Evolutionary conservation across 2,329 filamentous ascomycete species (phyloP), one percentile per base, ranked within the genome.

Genomic region (Pseudofabraea citricarpa): DNA sequence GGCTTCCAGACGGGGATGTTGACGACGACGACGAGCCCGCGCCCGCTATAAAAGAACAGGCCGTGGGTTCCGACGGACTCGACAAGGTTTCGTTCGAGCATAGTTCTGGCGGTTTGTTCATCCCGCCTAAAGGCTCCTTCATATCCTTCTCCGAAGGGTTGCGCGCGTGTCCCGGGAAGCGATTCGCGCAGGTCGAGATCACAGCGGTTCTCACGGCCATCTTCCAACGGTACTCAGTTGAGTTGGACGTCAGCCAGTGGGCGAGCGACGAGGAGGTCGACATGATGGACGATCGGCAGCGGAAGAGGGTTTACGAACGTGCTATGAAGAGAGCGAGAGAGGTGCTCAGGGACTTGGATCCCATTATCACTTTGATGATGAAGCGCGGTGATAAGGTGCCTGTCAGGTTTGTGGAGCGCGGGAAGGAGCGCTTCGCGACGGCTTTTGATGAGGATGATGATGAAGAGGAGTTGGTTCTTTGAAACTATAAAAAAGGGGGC

Each of bases 81-180:
- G 43, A 48, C 19, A 40, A 23, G 5, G 23, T 38, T 5, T 47
- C 45, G 3, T 54, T 44, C 18, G 46, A 46, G 16, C 38, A 36
- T 16, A 29, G n/a, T 12, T 40, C 33, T 10, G 27, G 47, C 4
- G 27, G 47, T 3, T 56, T 47, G 47, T 59, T 47, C 40, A 51
- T 21, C 45, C 63, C 47, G 41, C 52, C 31, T 8, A 56, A 52
- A 49, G 64, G 46, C 32, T 47, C 56, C 5, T 66, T 56, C 42
- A 46, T 64, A 10, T 51, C 63, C 2, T 66, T 65, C 36, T 56
- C 55, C 1, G 61, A 62, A 29, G 64, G 63, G 7, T 41, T 50
- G n/a, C 50, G 63, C 67, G 72, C 21, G 6, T 66, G 64, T 47
- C 53, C 61, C 2, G 63, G 64, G 2, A 56, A 51, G 31, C 53